These are phyloP conservation scores for Heterobasidion annosum DNA, from an alignment of 1,284 basidiomycete species.

Conservation along the genomic window DNA sequence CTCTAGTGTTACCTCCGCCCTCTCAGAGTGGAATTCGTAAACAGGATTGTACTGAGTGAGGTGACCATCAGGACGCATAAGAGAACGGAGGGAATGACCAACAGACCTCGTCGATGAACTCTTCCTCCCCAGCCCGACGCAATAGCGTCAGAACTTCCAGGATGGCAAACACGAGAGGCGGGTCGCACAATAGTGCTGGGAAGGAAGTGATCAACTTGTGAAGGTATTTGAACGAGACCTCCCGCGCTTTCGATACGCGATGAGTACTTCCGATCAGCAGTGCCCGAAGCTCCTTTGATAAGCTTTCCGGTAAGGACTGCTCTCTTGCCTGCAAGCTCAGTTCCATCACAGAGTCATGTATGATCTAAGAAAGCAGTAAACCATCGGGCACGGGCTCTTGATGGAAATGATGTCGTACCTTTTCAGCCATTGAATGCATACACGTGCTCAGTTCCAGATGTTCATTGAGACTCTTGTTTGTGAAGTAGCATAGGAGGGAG, in stretches of 20 bases:
- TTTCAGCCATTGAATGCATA: slow-evolving; percentile 84
- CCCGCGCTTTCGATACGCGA: slow-evolving; percentile 73
- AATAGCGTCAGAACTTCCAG: slow-evolving; percentile 90
- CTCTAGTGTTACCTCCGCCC: slow-evolving; percentile 68
- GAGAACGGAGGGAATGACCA: neutral
- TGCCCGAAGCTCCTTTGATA: slow-evolving; percentile 69
- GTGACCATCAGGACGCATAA: neutral
- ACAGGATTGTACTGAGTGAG: slow-evolving; percentile 72
- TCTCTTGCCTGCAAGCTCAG: slow-evolving; percentile 68
- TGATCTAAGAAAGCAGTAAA: slow-evolving; percentile 38
- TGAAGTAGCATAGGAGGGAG: slow-evolving; percentile 82
- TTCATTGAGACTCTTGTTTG: slow-evolving; percentile 80
- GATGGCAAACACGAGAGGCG: slow-evolving; percentile 80
- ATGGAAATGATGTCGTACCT: slow-evolving; percentile 33
- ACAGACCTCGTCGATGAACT: slow-evolving; percentile 83
- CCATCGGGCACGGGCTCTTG: neutral
- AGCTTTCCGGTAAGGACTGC: slow-evolving; percentile 68
- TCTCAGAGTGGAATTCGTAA: slow-evolving; percentile 77
- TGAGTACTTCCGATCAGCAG: slow-evolving; percentile 82
- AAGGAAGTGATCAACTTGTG: slow-evolving; percentile 87
- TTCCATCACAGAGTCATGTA: slow-evolving; percentile 62
- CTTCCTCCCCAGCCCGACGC: slow-evolving; percentile 83
- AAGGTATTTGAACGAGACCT: slow-evolving; percentile 77
- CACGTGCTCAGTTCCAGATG: slow-evolving; percentile 59
- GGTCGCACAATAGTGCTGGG: slow-evolving; percentile 91